Conservation (phyloP, 2,329 filamentous ascomycete species). For the Pestalotiopsis sp. region DNA sequence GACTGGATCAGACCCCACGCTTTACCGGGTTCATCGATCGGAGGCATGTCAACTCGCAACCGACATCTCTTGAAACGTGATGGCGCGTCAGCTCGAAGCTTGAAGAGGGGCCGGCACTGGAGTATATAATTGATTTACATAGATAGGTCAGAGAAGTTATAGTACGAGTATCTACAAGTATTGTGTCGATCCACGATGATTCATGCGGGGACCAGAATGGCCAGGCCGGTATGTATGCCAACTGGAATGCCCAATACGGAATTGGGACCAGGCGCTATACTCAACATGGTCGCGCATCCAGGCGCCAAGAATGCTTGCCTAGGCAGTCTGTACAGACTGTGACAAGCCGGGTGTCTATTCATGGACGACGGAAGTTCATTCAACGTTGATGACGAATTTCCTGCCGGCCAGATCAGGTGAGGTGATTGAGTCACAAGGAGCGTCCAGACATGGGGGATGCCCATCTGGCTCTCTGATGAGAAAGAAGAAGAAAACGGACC, state of each 20-base stretch:
- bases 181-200: not conserved
- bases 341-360: not conserved
- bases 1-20: not conserved
- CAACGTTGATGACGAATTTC: not conserved
- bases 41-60: not conserved
- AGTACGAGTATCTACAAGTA: not conserved
- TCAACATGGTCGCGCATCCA: not conserved
- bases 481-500: not conserved
- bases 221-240: not conserved
- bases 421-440: not conserved
- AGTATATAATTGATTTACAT: too few species aligned
- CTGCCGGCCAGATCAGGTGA: not conserved
- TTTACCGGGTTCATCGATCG: not conserved
- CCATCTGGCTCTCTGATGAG: not conserved
- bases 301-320: not conserved
- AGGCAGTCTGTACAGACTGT: not conserved
- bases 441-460: not conserved
- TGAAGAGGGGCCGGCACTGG: not conserved
- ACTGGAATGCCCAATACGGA: not conserved
- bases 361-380: not conserved
- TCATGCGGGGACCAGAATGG: not conserved
- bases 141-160: too few species aligned
- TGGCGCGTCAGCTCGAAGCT: not conserved
- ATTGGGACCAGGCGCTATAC: not conserved
- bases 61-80: constrained; percentile 1